phyloP scores from a whole-genome alignment of 495 filamentous ascomycete species.

The Penicillium daleae region DNA sequence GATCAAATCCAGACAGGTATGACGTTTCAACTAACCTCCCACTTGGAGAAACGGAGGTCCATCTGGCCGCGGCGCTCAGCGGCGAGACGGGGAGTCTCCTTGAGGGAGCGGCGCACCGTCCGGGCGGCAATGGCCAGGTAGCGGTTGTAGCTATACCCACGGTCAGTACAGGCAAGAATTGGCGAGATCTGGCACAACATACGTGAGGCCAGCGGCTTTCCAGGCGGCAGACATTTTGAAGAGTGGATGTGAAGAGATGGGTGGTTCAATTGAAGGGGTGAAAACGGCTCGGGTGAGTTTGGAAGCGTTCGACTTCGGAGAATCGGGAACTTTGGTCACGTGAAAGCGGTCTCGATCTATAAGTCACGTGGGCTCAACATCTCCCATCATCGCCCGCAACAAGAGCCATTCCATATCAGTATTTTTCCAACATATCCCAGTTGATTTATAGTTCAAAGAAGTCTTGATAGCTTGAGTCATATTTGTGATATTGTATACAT shows the following conservation, averaged over 20 bases:
- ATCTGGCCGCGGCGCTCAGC: constrained; percentile 90
- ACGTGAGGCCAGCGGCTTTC: constrained; percentile 98
- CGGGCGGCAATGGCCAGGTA: constrained; percentile 60
- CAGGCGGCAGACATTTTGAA: constrained; percentile 96
- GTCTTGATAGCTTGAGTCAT: no score
- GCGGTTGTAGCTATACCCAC: constrained; percentile 52
- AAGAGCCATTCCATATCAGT: background rate
- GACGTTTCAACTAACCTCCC: constrained; percentile 67
- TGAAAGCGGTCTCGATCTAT: constrained; percentile 15
- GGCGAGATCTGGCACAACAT: constrained; percentile 38
- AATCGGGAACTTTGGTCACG: constrained; percentile 45
- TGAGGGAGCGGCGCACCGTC: constrained; percentile 80
- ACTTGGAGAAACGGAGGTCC: constrained; percentile 93
- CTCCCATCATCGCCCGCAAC: background rate
- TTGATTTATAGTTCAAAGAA: background rate
- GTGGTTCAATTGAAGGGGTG: constrained; percentile 36
- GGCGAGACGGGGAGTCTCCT: constrained; percentile 82
- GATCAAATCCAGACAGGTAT: background rate
- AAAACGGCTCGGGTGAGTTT: constrained; percentile 41
- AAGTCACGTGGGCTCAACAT: constrained; percentile 13
- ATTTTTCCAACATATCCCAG: background rate
- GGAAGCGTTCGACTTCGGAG: constrained; percentile 47
- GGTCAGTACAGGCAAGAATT: constrained; percentile 34
- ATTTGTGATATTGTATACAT: background rate
- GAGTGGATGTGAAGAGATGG: constrained; percentile 30